Conservation (phyloP, 2,329 filamentous ascomycete genomes). For the Claviceps citrina region DNA sequence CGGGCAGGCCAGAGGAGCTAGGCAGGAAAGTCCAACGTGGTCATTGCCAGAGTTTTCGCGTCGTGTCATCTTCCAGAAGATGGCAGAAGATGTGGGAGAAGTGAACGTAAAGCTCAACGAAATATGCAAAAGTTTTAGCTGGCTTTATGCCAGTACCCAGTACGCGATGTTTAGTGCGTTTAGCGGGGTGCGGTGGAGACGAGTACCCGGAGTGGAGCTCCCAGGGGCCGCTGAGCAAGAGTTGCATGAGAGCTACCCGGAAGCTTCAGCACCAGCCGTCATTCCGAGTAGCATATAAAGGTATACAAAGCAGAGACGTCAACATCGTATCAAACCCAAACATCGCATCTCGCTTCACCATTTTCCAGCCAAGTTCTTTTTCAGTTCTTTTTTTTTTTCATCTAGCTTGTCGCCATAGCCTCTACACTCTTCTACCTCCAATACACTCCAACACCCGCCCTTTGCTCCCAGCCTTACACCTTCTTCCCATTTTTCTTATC, state of each 20-base stretch:
- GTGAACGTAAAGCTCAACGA: no score
- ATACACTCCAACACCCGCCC: no score
- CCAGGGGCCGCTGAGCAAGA: no score
- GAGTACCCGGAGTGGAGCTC: no score
- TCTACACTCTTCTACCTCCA: no score
- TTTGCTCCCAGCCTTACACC: background rate
- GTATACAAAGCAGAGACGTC: no score
- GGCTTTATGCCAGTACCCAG: constrained; percentile 10
- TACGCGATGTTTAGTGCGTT: constrained; percentile 5
- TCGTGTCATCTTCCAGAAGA: constrained; percentile 19
- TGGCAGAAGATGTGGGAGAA: constrained; percentile 1
- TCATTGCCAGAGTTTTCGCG: constrained; percentile 17
- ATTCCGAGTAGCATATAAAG: no score
- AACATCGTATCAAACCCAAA: no score
- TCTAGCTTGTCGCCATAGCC: no score
- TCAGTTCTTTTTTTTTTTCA: no score
- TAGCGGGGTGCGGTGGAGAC: constrained; percentile 8
- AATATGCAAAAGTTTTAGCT: constrained; percentile 3
- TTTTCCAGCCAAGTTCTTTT: no score
- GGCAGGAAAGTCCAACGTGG: constrained; percentile 7
- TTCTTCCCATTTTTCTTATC: constrained; percentile 9
- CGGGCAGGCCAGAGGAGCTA: constrained; percentile 15
- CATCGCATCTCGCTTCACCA: no score
- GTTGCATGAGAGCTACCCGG: background rate
- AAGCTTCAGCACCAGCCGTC: constrained; percentile 3